Conservation (phyloP, 225 moss, liverwort and hornwort genomes). For the Physcomitrium patens region DNA sequence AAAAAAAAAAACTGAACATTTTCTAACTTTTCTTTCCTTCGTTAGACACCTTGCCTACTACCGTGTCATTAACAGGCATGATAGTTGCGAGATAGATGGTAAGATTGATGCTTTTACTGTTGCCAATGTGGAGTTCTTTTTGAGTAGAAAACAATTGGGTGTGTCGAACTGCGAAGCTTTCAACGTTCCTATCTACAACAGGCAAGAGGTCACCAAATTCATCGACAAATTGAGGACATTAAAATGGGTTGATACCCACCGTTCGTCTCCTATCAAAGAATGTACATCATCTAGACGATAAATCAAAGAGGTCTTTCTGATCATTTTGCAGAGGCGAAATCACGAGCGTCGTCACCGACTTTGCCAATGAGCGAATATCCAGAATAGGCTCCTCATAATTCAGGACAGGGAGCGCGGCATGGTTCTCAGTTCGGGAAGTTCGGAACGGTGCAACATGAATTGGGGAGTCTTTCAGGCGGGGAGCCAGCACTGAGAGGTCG, state of each 20-base stretch:
- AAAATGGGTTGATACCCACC: conserved; percentile 7
- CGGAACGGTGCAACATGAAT: conserved; percentile 65
- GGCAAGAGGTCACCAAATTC: not conserved
- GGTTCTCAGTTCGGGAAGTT: conserved; percentile 69
- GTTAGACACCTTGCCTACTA: too few species aligned
- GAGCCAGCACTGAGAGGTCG: conserved; percentile 61
- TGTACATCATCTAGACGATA: conserved; percentile 14
- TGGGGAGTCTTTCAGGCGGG: conserved; percentile 37
- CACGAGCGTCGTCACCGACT: conserved; percentile 79
- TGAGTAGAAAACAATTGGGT: too few species aligned
- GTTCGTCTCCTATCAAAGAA: conserved; percentile 17
- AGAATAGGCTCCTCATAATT: conserved; percentile 48
- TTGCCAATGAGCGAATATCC: conserved; percentile 58
- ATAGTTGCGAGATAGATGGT: too few species aligned
- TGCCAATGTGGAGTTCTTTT: too few species aligned
- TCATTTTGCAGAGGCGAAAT: conserved; percentile 37
- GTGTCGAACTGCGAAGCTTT: too few species aligned
- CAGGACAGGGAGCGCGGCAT: conserved; percentile 54
- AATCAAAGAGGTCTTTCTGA: conserved; percentile 25
- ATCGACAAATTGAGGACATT: not conserved
- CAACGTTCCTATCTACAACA: too few species aligned
- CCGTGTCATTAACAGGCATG: too few species aligned
- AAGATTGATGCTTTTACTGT: too few species aligned
- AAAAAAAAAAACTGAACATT: too few species aligned
- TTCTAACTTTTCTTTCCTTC: too few species aligned